Evolutionary conservation across 208 protist genomes (phyloP), one percentile per base, ranked within the genome.

Genomic region (Angomonas desouzai): DNA sequence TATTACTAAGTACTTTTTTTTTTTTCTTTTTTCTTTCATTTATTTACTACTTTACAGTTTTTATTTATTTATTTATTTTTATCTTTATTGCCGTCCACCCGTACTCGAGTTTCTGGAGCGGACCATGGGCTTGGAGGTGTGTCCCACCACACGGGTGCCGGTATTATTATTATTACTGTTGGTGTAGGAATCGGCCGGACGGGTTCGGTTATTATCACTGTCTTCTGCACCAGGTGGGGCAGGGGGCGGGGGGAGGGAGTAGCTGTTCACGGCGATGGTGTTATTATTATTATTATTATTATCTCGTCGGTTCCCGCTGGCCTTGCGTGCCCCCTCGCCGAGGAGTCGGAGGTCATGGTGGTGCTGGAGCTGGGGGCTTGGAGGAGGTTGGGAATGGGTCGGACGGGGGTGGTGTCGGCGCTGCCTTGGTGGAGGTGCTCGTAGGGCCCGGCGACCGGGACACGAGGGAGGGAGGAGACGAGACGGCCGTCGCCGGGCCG

Each of bases 61-160:
- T n/a, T n/a, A 57, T 11, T 6, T 49, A 49, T 30, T 10, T 58
- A 51, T 60, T 57, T 10, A 9, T 2, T 43, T 20, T 7, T 2
- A 27, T 61, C 18, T 30, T 9, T 3, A 20, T 28, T n/a, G 11
- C 18, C 34, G 25, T 13, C 23, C 34, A 11, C 28, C 29, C 13
- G 51, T 23, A 30, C 55, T 43, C 25, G 55, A 13, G 18, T 25
- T 60, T 22, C 28, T 3, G 0, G 71, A 74, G 33, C 71, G 66
- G 43, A 89, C 77, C 76, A 91, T 81, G 40, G 82, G 83, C 34
- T 72, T 73, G 0, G 87, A 89, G 9, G 87, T 89, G 68, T 91
- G 82, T 18, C 87, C 80, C 7, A 68, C 63, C 38, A 93, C 80
- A 0, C 72, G 48, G 34, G 87, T 81, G 16, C 22, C 20, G 33